These are phyloP conservation scores for Tripterygium wilfordii DNA, from an alignment of 177 flowering plant genomes.

Conservation along the genomic window DNA sequence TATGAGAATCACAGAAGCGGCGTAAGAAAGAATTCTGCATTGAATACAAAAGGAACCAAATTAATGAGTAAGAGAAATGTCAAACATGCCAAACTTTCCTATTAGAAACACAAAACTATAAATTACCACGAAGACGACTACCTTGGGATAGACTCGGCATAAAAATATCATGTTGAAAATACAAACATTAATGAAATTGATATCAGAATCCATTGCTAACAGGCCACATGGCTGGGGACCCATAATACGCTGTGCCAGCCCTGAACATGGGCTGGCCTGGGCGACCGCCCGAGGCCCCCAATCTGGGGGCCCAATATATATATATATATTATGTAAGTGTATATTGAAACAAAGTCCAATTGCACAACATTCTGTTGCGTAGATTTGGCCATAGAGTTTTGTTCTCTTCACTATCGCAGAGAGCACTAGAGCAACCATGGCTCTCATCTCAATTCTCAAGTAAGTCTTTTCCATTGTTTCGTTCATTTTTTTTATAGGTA, in stretches of 20 bases:
- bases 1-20: constrained; percentile 82
- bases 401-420: too few species aligned
- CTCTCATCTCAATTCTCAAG: too few species aligned
- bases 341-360: too few species aligned
- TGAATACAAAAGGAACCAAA: background rate
- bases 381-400: too few species aligned
- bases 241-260: constrained; percentile 73
- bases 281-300: too few species aligned
- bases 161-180: constrained; percentile 5
- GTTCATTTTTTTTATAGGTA: too few species aligned
- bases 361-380: too few species aligned
- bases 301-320: too few species aligned
- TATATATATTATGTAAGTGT: too few species aligned
- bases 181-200: background rate
- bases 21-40: constrained; percentile 66
- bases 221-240: constrained; percentile 38
- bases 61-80: background rate
- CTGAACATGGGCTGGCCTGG: too few species aligned
- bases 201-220: background rate
- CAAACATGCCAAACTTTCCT: background rate
- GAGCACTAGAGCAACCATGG: too few species aligned
- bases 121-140: constrained; percentile 70
- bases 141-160: constrained; percentile 75
- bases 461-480: too few species aligned
- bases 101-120: background rate